A percentile compares a stretch with the other conserved stretches of the same genome.
phyloP scores from a whole-genome alignment of 2,329 filamentous ascomycete species.

The Alternaria alternata region DNA sequence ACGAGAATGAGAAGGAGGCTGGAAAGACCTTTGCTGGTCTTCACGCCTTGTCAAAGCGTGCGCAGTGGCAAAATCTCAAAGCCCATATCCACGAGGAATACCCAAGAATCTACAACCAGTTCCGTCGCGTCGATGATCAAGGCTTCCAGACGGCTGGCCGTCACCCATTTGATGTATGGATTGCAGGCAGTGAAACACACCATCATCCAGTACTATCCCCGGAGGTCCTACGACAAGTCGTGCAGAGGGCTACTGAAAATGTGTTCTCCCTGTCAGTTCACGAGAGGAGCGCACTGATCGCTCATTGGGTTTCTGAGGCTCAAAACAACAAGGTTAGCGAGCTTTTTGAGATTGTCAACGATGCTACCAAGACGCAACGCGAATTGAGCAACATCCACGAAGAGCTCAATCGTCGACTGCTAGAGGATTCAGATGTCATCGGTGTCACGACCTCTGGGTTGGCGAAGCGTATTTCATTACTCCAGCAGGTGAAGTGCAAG shows the following conservation, averaged over 20 bases:
- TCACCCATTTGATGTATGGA: constrained; percentile 38
- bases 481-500: constrained; percentile 62
- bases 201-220: background rate
- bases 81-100: constrained; percentile 23
- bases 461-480: constrained; percentile 61
- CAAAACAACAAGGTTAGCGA: constrained; percentile 18
- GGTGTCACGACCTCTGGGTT: constrained; percentile 69
- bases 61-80: constrained; percentile 29
- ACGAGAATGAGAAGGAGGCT: constrained; percentile 15
- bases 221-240: background rate
- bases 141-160: constrained; percentile 28
- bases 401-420: constrained; percentile 52
- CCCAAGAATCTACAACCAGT: constrained; percentile 29
- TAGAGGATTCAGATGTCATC: constrained; percentile 60
- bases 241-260: constrained; percentile 16
- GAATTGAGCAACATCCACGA: constrained; percentile 36
- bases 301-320: constrained; percentile 27
- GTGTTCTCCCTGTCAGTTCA: constrained; percentile 18
- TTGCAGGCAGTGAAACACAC: background rate
- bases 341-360: constrained; percentile 22
- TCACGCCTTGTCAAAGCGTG: constrained; percentile 13
- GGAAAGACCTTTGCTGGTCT: constrained; percentile 16
- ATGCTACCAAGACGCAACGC: constrained; percentile 15
- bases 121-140: constrained; percentile 23
- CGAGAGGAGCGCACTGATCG: constrained; percentile 23